These are phyloP conservation scores for Podospora appendiculata DNA, from an alignment of 495 filamentous ascomycete species.

Conservation along the genomic window DNA sequence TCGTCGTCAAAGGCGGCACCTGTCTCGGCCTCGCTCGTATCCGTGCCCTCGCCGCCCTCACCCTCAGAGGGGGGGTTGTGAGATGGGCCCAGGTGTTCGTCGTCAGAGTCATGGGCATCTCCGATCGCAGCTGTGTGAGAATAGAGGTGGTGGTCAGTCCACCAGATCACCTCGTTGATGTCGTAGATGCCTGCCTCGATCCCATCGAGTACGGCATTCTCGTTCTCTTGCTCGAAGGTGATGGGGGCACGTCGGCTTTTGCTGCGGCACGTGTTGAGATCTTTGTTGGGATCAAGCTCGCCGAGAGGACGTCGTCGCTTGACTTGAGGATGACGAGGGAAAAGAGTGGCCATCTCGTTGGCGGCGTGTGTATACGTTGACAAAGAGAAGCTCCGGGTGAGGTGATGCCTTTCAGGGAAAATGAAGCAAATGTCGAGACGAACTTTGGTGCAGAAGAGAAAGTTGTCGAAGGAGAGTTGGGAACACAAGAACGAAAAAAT, in stretches of 20 bases:
- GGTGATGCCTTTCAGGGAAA: too few species aligned
- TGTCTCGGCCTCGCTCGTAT: conserved; percentile 6
- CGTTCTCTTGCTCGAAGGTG: conserved; percentile 18
- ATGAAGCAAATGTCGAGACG: too few species aligned
- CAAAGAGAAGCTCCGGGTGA: too few species aligned
- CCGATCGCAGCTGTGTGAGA: conserved; percentile 2
- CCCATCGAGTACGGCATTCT: conserved; percentile 7
- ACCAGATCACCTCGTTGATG: conserved; percentile 9
- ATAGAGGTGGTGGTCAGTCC: conserved; percentile 12
- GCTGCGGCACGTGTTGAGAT: conserved; percentile 13
- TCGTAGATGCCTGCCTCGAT: conserved; percentile 14
- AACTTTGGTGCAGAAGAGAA: too few species aligned
- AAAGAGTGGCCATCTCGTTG: too few species aligned
- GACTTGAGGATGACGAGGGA: too few species aligned
- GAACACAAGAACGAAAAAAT: too few species aligned
- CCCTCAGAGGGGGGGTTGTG: not conserved
- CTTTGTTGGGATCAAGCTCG: conserved; percentile 9
- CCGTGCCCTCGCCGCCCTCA: not conserved
- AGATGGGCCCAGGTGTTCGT: conserved; percentile 4
- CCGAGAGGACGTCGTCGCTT: conserved; percentile 8
- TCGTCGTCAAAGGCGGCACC: conserved; percentile 1
- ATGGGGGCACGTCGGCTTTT: conserved; percentile 12
- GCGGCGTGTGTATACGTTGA: too few species aligned
- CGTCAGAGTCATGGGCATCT: conserved; percentile 7
- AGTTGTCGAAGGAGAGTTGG: too few species aligned